Evolutionary conservation across 2,329 filamentous ascomycete genomes (phyloP).

Genomic region (Hypocrella siamensis): DNA sequence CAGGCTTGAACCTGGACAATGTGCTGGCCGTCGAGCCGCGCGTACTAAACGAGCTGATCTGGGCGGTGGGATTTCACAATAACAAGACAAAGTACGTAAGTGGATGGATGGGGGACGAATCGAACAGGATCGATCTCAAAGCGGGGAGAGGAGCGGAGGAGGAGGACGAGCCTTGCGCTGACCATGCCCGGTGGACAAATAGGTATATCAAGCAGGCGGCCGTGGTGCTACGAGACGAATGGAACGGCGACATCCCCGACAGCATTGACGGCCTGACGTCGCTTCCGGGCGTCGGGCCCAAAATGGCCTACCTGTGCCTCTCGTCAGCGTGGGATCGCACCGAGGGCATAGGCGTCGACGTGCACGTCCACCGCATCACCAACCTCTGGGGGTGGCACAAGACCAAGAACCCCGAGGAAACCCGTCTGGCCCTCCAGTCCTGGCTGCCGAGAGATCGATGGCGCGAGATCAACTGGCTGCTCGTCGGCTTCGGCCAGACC

Average conservation of each 20-base stretch:
- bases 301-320: slow-evolving; percentile 87
- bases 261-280: slow-evolving; percentile 60
- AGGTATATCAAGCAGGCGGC: slow-evolving; percentile 59
- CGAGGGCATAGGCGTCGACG: slow-evolving; percentile 79
- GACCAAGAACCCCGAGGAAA: slow-evolving; percentile 70
- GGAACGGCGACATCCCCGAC: slow-evolving; percentile 62
- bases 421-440: slow-evolving; percentile 54
- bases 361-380: slow-evolving; percentile 88
- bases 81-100: slow-evolving; percentile 57
- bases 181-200: background rate
- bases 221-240: slow-evolving; percentile 54
- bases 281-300: slow-evolving; percentile 78
- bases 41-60: slow-evolving; percentile 56
- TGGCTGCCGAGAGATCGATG: slow-evolving; percentile 78
- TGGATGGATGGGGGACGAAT: background rate
- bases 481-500: slow-evolving; percentile 79
- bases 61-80: slow-evolving; percentile 83
- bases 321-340: slow-evolving; percentile 50
- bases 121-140: background rate
- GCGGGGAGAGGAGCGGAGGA: background rate
- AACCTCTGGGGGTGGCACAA: slow-evolving; percentile 89
- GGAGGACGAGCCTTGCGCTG: background rate
- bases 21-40: slow-evolving; percentile 56
- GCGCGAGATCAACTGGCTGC: slow-evolving; percentile 82
- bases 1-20: slow-evolving; percentile 57